Evolutionary conservation across 2,329 filamentous ascomycete genomes (phyloP).

Genomic region (Scedosporium dehoogii): DNA sequence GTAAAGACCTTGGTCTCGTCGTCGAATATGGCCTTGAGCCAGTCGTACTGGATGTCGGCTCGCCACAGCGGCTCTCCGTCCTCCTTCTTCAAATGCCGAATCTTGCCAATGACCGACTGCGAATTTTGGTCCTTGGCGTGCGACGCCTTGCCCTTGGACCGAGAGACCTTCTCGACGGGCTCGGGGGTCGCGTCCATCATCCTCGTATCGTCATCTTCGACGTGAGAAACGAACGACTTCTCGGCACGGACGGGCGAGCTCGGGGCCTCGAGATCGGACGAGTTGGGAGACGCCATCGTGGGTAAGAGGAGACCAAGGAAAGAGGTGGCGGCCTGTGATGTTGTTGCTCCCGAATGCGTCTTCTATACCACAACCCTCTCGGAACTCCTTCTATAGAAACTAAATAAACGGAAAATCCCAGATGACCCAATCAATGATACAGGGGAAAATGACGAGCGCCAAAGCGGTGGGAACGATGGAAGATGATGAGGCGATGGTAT

Average conservation of each 20-base stretch:
- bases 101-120: conserved; percentile 50
- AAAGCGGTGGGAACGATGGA: not conserved
- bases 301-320: not conserved
- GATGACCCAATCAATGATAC: too few species aligned
- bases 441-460: too few species aligned
- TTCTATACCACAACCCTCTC: not conserved
- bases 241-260: conserved; percentile 35
- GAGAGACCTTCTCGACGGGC: conserved; percentile 26
- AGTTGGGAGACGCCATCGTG: conserved; percentile 27
- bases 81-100: conserved; percentile 78
- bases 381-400: too few species aligned
- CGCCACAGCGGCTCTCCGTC: conserved; percentile 82
- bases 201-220: conserved; percentile 37
- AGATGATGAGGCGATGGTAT: not conserved
- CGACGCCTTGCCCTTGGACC: conserved; percentile 23
- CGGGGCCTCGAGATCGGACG: conserved; percentile 34
- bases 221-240: conserved; percentile 37
- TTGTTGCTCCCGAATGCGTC: not conserved
- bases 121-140: conserved; percentile 24
- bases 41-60: conserved; percentile 82
- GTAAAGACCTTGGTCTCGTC: conserved; percentile 71
- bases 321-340: not conserved
- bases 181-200: conserved; percentile 34
- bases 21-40: conserved; percentile 71
- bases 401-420: too few species aligned